A percentile compares a stretch with the other conserved stretches of the same genome.
Conservation (phyloP, 2,329 filamentous ascomycete species). For the Phaeosphaeriaceae sp. region DNA sequence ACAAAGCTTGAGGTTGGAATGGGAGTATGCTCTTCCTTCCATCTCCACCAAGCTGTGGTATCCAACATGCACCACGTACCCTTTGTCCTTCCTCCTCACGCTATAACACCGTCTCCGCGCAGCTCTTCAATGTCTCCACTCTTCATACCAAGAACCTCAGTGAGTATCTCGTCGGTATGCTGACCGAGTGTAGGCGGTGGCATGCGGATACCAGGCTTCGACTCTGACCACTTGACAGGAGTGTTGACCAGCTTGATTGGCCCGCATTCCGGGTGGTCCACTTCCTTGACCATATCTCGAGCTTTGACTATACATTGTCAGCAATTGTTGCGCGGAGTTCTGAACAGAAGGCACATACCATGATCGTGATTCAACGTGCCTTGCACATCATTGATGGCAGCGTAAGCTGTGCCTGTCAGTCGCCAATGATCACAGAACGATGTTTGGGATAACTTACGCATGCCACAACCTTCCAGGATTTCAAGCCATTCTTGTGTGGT, state of each 20-base stretch:
- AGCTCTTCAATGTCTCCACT: slow-evolving; percentile 40
- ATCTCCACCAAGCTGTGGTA: neutral
- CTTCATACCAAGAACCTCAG: slow-evolving; percentile 39
- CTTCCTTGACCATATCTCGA: slow-evolving; percentile 86
- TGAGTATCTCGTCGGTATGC: slow-evolving; percentile 48
- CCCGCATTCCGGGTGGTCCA: slow-evolving; percentile 84
- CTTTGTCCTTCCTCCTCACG: slow-evolving; percentile 16
- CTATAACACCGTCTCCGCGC: slow-evolving; percentile 44
- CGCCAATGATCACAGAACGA: neutral
- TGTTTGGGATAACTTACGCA: slow-evolving; percentile 61
- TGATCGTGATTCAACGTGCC: slow-evolving; percentile 84
- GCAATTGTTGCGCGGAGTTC: neutral
- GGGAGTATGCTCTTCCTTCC: neutral
- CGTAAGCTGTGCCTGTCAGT: slow-evolving; percentile 64
- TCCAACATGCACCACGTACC: neutral
- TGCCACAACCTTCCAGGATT: slow-evolving; percentile 84
- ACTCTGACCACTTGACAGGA: slow-evolving; percentile 91
- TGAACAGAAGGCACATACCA: slow-evolving; percentile 58
- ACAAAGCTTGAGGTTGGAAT: neutral
- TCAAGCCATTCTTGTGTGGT: slow-evolving; percentile 90
- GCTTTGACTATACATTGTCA: slow-evolving; percentile 62
- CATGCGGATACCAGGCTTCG: slow-evolving; percentile 75
- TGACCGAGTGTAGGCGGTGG: slow-evolving; percentile 79
- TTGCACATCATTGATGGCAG: slow-evolving; percentile 92
- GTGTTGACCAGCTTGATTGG: slow-evolving; percentile 90